Percentiles rank a stretch among this genome's conserved stretches.
Conservation (phyloP, 176 grass and related monocot species). For the Oropetium thomaeum region DNA sequence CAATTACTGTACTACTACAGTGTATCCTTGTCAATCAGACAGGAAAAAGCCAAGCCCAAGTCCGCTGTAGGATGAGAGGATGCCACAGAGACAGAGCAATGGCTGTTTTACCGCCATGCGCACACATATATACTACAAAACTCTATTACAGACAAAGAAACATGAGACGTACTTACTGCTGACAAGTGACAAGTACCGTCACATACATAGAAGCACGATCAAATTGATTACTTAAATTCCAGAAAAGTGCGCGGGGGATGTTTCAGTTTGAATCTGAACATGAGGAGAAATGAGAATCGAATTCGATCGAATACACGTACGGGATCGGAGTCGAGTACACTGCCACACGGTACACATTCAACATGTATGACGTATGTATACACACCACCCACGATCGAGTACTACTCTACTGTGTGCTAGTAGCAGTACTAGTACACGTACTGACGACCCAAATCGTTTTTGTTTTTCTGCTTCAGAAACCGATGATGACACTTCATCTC, state of each 20-base stretch:
- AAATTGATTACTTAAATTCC: no score
- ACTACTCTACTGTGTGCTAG: background rate
- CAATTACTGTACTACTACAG: no score
- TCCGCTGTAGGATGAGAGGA: constrained; percentile 18
- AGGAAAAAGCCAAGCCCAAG: background rate
- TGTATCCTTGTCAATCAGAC: constrained; percentile 33
- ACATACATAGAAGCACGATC: no score
- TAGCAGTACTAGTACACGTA: background rate
- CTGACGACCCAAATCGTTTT: constrained; percentile 8
- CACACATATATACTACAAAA: background rate
- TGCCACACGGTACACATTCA: no score
- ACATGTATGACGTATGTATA: background rate
- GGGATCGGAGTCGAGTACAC: no score
- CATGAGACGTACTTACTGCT: background rate
- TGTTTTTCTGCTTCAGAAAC: background rate
- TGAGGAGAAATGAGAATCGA: no score
- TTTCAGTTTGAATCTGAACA: background rate
- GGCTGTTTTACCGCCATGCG: background rate
- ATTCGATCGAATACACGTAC: no score
- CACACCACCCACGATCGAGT: background rate
- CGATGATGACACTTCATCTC: constrained; percentile 6
- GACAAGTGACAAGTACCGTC: constrained; percentile 5
- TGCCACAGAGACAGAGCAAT: constrained; percentile 18
- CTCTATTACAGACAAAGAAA: constrained; percentile 1
- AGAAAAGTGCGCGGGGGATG: no score